Percentiles rank a stretch among this genome's conserved stretches.
phyloP scores from a whole-genome alignment of 768 basidiomycete genomes.

The Mrakia blollopis region DNA sequence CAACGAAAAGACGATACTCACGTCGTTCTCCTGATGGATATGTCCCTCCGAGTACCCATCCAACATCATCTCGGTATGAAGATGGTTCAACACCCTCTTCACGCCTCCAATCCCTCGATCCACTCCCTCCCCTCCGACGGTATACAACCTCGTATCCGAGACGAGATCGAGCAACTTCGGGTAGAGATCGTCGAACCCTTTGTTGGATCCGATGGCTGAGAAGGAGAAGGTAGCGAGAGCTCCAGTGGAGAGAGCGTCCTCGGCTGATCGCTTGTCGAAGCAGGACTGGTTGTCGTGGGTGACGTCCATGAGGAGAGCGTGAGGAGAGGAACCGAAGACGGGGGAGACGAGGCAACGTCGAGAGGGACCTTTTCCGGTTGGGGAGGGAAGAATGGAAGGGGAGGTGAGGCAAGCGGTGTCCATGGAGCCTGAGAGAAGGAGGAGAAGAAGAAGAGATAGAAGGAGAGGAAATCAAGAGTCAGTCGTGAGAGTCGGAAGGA shows the following conservation, averaged over 20 bases:
- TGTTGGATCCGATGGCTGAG: conserved; percentile 84
- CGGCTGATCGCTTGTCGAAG: conserved; percentile 80
- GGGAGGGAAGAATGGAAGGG: conserved; percentile 69
- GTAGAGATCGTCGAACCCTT: conserved; percentile 96
- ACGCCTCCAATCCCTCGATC: conserved; percentile 48
- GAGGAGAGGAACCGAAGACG: conserved; percentile 78
- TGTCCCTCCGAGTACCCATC: conserved; percentile 84
- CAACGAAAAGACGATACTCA: conserved; percentile 45
- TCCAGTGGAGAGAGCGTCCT: conserved; percentile 91
- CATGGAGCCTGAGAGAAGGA: conserved; percentile 68
- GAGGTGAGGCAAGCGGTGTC: conserved; percentile 76
- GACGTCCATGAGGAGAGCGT: conserved; percentile 88
- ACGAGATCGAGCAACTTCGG: conserved; percentile 91
- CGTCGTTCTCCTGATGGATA: conserved; percentile 94
- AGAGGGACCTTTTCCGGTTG: conserved; percentile 73
- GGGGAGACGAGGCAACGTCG: conserved; percentile 70
- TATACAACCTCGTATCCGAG: conserved; percentile 72
- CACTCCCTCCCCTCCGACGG: conserved; percentile 51
- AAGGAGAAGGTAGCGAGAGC: conserved; percentile 86
- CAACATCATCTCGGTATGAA: conserved; percentile 90
- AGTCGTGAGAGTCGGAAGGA: conserved; percentile 9
- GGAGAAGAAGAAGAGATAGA: neutral
- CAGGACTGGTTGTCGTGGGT: conserved; percentile 98
- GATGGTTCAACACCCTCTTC: conserved; percentile 68
- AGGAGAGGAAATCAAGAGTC: conserved; percentile 1